Percentiles rank a stretch among this genome's conserved stretches.
phyloP scores from a whole-genome alignment of 352 stramenopile genomes.

The Phytopythium boreale region DNA sequence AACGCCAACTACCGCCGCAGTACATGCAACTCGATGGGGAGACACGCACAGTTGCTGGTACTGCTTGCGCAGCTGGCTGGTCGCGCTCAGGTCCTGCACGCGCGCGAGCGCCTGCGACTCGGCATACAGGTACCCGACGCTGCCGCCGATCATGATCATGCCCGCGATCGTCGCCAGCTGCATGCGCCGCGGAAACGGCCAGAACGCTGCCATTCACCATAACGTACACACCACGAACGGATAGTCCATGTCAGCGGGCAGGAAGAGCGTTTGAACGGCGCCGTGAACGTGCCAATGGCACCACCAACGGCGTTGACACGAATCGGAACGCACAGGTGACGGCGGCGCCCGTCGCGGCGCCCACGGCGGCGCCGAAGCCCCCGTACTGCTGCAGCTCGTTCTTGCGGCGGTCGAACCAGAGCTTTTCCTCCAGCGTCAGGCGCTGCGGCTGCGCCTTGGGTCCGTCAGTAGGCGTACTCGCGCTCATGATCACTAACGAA shows the following conservation, averaged over 20 bases:
- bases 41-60: slow-evolving; percentile 69
- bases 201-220: slow-evolving; percentile 31
- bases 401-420: slow-evolving; percentile 75
- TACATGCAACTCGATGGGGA: background rate
- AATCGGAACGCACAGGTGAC: slow-evolving; percentile 44
- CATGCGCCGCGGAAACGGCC: slow-evolving; percentile 60
- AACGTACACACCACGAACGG: background rate
- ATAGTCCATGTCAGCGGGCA: background rate
- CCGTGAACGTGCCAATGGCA: too few relatives aligned
- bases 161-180: slow-evolving; percentile 61
- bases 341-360: slow-evolving; percentile 40
- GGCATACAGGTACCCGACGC: slow-evolving; percentile 62
- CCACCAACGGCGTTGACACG: background rate
- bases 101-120: slow-evolving; percentile 69
- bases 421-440: slow-evolving; percentile 78
- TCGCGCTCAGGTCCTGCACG: slow-evolving; percentile 75
- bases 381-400: slow-evolving; percentile 66
- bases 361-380: slow-evolving; percentile 52
- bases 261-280: too few relatives aligned
- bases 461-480: background rate
- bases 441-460: slow-evolving; percentile 23
- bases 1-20: too few relatives aligned
- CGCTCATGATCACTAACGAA: background rate
- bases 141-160: slow-evolving; percentile 52
- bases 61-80: slow-evolving; percentile 72